These are phyloP conservation scores for Chondrus crispus DNA, from an alignment of 23 red algal species.

Conservation along the genomic window DNA sequence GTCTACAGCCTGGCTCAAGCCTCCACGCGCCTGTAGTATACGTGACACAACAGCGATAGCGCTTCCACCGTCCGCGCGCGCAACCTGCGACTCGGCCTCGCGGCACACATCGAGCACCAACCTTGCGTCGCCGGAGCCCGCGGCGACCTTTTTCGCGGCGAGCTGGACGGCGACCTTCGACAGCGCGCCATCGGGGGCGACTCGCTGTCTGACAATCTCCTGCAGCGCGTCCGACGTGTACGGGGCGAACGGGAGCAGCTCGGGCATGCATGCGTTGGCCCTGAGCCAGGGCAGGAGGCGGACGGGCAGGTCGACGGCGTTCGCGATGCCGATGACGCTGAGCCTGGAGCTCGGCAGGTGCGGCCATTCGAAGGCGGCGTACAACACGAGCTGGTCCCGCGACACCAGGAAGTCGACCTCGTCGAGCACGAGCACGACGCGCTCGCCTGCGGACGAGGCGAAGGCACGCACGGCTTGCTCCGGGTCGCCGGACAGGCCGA, in stretches of 20 bases:
- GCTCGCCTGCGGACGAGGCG: neutral
- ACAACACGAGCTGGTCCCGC: slow-evolving; percentile 39
- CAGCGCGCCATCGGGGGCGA: slow-evolving; percentile 11
- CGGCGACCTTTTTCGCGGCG: slow-evolving; percentile 63
- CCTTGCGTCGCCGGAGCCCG: slow-evolving; percentile 60
- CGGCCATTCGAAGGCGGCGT: slow-evolving; percentile 67
- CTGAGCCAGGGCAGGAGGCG: slow-evolving; percentile 71
- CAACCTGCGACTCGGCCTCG: neutral
- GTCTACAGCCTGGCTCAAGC: slow-evolving; percentile 22
- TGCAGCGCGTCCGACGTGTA: slow-evolving; percentile 46
- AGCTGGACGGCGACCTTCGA: slow-evolving; percentile 38
- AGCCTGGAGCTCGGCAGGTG: neutral
- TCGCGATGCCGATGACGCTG: slow-evolving; percentile 75
- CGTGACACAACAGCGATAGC: slow-evolving; percentile 12
- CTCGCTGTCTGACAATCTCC: slow-evolving; percentile 24
- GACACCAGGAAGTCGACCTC: slow-evolving; percentile 73
- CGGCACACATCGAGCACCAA: slow-evolving; percentile 67
- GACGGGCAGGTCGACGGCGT: slow-evolving; percentile 75
- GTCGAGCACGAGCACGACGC: slow-evolving; percentile 59
- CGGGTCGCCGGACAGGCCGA: neutral
- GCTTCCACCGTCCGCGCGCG: neutral
- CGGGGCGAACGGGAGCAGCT: slow-evolving; percentile 56
- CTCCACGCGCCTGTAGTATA: slow-evolving; percentile 26
- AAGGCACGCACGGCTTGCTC: neutral
- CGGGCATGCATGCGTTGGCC: slow-evolving; percentile 23